Conservation (phyloP, 192 early-diverging fungal species). For the Glomus cerebriforme region DNA sequence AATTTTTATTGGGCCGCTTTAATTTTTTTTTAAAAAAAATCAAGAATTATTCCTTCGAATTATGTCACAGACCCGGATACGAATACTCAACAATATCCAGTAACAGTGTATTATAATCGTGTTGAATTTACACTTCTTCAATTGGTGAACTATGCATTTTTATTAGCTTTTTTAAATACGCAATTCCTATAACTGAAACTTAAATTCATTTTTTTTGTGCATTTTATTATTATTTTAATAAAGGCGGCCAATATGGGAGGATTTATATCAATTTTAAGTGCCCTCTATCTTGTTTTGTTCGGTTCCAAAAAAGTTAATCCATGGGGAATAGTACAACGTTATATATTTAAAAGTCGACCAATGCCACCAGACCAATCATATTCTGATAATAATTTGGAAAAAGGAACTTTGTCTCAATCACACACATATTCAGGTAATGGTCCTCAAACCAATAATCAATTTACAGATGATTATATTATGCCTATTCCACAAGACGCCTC, state of each 20-base stretch:
- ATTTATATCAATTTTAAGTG: constrained; percentile 25
- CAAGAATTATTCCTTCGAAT: constrained; percentile 22
- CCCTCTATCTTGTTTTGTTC: constrained; percentile 16
- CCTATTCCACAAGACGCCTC: neutral
- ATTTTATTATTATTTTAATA: neutral
- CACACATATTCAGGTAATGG: no score
- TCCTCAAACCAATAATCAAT: neutral
- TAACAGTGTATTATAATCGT: neutral
- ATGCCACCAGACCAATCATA: neutral
- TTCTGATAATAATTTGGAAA: neutral
- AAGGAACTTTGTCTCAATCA: neutral
- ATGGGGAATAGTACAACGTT: constrained; percentile 29
- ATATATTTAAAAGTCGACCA: constrained; percentile 28
- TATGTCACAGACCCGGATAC: neutral
- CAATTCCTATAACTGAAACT: no score
- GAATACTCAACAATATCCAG: constrained; percentile 19
- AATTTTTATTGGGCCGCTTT: no score
- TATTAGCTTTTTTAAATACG: neutral
- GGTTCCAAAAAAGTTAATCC: constrained; percentile 16
- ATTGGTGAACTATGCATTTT: neutral
- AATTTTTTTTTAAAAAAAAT: neutral
- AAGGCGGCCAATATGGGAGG: constrained; percentile 32
- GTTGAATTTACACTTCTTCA: constrained; percentile 17
- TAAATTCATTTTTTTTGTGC: no score
- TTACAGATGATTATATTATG: neutral